Evolutionary conservation across 371 early-diverging fungal species (phyloP).

Genomic region (Mucor plumbeus): DNA sequence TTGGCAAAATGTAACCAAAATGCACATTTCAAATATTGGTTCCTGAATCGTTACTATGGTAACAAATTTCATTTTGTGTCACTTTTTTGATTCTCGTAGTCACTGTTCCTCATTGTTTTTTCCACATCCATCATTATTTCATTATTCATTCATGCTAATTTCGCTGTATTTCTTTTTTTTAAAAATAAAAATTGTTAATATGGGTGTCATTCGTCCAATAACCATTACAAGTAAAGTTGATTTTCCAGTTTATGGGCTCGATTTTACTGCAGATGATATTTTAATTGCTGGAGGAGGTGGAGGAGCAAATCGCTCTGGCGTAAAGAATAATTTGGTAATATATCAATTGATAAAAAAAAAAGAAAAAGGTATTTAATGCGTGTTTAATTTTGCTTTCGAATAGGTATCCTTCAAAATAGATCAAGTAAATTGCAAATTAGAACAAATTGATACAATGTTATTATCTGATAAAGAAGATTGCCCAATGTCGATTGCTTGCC

Average conservation of each 20-base stretch:
- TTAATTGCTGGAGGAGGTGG: constrained; percentile 70
- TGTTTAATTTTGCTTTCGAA: neutral
- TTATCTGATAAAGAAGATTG: constrained; percentile 63
- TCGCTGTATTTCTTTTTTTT: neutral
- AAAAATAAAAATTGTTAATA: neutral
- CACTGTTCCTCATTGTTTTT: neutral
- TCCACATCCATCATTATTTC: neutral
- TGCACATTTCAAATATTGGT: too few species aligned
- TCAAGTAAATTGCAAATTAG: constrained; percentile 6
- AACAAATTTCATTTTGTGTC: too few species aligned
- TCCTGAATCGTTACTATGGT: too few species aligned
- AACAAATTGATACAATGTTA: neutral
- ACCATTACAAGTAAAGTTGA: constrained; percentile 27
- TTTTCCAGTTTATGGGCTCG: constrained; percentile 62
- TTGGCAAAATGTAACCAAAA: too few species aligned
- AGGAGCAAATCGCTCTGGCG: constrained; percentile 62
- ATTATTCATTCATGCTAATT: constrained; percentile 4
- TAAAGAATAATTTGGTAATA: constrained; percentile 69
- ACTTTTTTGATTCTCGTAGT: neutral
- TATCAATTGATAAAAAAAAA: neutral
- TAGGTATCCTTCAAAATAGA: constrained; percentile 31
- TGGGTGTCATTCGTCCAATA: constrained; percentile 3
- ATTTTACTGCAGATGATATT: constrained; percentile 55
- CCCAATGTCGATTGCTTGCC: constrained; percentile 67
- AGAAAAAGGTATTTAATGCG: neutral